Conservation (phyloP, 2,329 filamentous ascomycete genomes). For the Pseudogymnoascus sp. region DNA sequence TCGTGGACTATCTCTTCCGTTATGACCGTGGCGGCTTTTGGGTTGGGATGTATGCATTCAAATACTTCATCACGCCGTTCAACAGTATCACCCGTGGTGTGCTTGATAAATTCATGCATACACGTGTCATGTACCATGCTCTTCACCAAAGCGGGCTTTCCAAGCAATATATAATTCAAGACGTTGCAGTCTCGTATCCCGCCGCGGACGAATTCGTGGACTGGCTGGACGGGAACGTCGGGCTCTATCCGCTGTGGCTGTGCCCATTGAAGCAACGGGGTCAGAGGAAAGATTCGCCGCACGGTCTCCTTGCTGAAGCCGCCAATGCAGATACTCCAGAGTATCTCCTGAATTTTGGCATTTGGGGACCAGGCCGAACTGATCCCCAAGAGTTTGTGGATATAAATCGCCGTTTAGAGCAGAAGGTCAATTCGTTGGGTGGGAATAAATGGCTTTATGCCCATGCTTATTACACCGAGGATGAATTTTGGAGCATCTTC, state of each 20-base stretch:
- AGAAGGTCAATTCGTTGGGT: conserved; percentile 58
- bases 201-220: conserved; percentile 44
- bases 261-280: conserved; percentile 41
- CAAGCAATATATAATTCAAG: conserved; percentile 53
- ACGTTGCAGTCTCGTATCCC: conserved; percentile 50
- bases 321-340: background rate
- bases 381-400: conserved; percentile 49
- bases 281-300: background rate
- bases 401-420: conserved; percentile 65
- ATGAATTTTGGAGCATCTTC: conserved; percentile 62
- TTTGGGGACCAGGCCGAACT: conserved; percentile 70
- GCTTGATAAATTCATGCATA: conserved; percentile 54
- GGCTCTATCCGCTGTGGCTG: conserved; percentile 51
- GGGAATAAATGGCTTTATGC: conserved; percentile 85
- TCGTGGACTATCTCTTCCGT: conserved; percentile 46
- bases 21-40: conserved; percentile 58
- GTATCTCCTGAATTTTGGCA: conserved; percentile 53
- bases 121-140: conserved; percentile 54
- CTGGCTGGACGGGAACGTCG: conserved; percentile 38
- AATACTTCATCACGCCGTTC: conserved; percentile 55
- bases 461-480: conserved; percentile 69
- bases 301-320: conserved; percentile 4
- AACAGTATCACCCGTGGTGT: conserved; percentile 50
- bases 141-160: conserved; percentile 51
- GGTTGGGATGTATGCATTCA: conserved; percentile 51